A percentile compares a stretch with the other conserved stretches of the same genome.
These are phyloP conservation scores for Diversispora eburnea DNA, from an alignment of 192 early-diverging fungal genomes.

Conservation along the genomic window DNA sequence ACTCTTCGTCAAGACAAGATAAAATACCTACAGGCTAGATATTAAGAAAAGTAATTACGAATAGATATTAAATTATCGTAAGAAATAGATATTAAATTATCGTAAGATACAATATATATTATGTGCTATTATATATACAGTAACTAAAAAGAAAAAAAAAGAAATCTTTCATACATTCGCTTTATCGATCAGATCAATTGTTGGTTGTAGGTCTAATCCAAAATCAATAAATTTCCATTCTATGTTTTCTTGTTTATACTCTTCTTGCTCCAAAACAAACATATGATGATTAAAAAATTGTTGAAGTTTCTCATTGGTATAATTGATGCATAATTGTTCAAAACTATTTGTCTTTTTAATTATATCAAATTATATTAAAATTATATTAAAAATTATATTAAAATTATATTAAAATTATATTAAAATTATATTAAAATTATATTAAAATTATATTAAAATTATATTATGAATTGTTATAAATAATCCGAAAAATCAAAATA, in stretches of 20 bases:
- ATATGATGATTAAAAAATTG: conserved; percentile 99
- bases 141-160: not conserved
- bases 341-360: conserved; percentile 82
- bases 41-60: not conserved
- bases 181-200: conserved; percentile 98
- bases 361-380: not conserved
- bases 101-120: not conserved
- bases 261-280: conserved; percentile 98
- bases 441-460: too few relatives aligned
- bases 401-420: too few relatives aligned
- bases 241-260: conserved; percentile 94
- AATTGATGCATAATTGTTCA: conserved; percentile 99
- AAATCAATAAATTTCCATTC: conserved; percentile 99
- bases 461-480: not conserved
- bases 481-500: not conserved
- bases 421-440: not conserved
- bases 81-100: not conserved
- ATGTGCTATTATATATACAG: not conserved
- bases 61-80: not conserved
- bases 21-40: conserved; percentile 87
- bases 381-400: not conserved
- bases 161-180: conserved; percentile 60
- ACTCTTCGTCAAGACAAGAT: conserved; percentile 96
- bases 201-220: conserved; percentile 94
- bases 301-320: conserved; percentile 97